Base-by-base conservation (phyloP, 495 filamentous ascomycete genomes). In the Ascodesmis nigricans region DNA sequence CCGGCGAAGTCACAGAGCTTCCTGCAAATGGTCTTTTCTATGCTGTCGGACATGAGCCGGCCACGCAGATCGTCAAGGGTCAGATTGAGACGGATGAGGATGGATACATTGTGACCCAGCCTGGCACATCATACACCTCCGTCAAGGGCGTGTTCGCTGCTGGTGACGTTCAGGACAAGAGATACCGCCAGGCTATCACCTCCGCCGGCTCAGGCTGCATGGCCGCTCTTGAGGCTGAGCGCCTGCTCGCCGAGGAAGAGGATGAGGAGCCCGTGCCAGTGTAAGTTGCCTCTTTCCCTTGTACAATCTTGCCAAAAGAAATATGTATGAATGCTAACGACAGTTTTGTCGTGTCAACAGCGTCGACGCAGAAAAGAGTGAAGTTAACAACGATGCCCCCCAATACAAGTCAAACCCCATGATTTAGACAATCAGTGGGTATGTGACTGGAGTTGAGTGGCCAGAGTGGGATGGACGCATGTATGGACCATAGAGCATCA, bases 91-190 rank as follows among this genome's bases (percentile, higher is more conserved):
- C 71, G 38, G 87, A 99, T 53, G 66, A 64, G 29, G 87, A 95
- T 36, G 63, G 63, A 1, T 99, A 99, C 53, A 72, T 99, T 23
- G 49, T 83, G 43, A 95, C 90, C 26, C 67, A 76, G 55, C 74
- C 84, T 2, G 87, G 87, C 19, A 84, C 81, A 32, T 79, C 78
- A 43, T 65, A 72, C 43, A 99, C 87, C 27, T 91, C 70, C 53
- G 54, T 91, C 3, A 69, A 81, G 53, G 87, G 87, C 49, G 78
- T 99, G 5, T 99, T 95, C 55, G 87, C 87, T 33, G 84, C 83
- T 28, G 87, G 87, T 32, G 87, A 99, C 52, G 87, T 99, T 13
- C 90, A 95, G 61, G 90, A 99, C 53, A 95, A 93, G 69, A 72
- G 75, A 47, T 99, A 99, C 57, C 67, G 90, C 52, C 87, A 97